Evolutionary conservation across 1,284 basidiomycete species (phyloP).

Genomic region (Irpex sp.): DNA sequence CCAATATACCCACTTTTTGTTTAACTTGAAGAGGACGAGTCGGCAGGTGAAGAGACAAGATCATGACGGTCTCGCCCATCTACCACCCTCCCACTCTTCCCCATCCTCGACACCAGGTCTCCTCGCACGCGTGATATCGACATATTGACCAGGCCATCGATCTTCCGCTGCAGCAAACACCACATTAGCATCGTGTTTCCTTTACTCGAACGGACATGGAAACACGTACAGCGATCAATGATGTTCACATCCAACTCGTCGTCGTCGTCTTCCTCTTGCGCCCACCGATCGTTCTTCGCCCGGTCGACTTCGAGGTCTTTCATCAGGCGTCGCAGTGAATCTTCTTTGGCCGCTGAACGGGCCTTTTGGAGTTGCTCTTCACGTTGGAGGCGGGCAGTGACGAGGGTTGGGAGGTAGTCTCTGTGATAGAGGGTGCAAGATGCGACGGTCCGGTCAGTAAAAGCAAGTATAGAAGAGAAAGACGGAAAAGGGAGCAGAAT

Average conservation of each 20-base stretch:
- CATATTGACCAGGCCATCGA: conserved; percentile 66
- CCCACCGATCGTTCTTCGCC: conserved; percentile 55
- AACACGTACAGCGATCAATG: conserved; percentile 61
- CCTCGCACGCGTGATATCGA: conserved; percentile 58
- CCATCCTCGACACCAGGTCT: conserved; percentile 29
- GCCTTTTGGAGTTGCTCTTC: conserved; percentile 25
- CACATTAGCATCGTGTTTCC: too few relatives aligned
- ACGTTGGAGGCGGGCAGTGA: conserved; percentile 36
- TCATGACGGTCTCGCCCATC: conserved; percentile 13
- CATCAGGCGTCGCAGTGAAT: conserved; percentile 82
- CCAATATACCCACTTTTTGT: too few relatives aligned
- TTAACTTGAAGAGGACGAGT: background rate
- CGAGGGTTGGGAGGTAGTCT: conserved; percentile 89
- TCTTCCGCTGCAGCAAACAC: conserved; percentile 46
- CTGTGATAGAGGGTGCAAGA: conserved; percentile 35
- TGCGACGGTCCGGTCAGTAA: background rate
- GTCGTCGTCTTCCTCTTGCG: conserved; percentile 56
- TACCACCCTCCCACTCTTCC: conserved; percentile 24
- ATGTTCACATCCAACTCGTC: conserved; percentile 54
- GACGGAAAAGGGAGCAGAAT: too few relatives aligned
- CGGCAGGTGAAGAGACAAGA: conserved; percentile 60
- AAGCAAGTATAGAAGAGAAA: background rate
- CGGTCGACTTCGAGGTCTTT: conserved; percentile 80
- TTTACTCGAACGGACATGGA: background rate
- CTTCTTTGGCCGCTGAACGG: conserved; percentile 69